Evolutionary conservation across 345 rosid species (phyloP).

Genomic region (Boechera retrofracta): DNA sequence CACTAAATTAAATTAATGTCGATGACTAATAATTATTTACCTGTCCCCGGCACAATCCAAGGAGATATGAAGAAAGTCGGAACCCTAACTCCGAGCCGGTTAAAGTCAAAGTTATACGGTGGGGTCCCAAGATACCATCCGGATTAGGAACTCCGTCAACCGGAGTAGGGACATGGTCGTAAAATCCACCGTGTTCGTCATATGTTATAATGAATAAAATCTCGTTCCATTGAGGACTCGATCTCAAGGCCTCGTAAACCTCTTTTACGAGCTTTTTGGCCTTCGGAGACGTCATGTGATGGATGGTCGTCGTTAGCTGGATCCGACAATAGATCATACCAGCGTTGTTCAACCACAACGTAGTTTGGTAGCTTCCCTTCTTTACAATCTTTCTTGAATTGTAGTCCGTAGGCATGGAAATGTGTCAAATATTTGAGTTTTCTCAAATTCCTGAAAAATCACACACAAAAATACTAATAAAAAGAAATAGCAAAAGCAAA

Average conservation of each 20-base stretch:
- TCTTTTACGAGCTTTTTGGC: slow-evolving; percentile 59
- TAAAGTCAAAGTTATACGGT: slow-evolving; percentile 59
- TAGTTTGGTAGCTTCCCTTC: slow-evolving; percentile 62
- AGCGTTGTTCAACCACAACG: slow-evolving; percentile 57
- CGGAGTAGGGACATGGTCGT: slow-evolving; percentile 64
- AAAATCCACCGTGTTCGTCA: slow-evolving; percentile 68
- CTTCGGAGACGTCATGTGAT: slow-evolving; percentile 60
- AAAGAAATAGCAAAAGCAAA: neutral
- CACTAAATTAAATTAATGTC: neutral
- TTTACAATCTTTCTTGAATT: slow-evolving; percentile 52
- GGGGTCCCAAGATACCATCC: slow-evolving; percentile 53
- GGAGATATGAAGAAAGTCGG: slow-evolving; percentile 57
- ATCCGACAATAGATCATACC: slow-evolving; percentile 44
- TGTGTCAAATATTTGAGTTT: slow-evolving; percentile 49
- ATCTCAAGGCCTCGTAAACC: slow-evolving; percentile 59
- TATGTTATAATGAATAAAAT: slow-evolving; percentile 53
- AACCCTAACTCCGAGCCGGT: slow-evolving; percentile 69
- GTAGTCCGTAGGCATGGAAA: slow-evolving; percentile 52
- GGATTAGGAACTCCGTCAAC: slow-evolving; percentile 56
- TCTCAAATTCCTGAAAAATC: slow-evolving; percentile 48
- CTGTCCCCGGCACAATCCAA: slow-evolving; percentile 61
- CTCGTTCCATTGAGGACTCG: slow-evolving; percentile 64
- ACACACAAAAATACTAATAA: neutral
- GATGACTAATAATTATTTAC: slow-evolving; percentile 32
- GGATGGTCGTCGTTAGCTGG: slow-evolving; percentile 64